Base-by-base conservation (phyloP, 371 early-diverging fungal genomes). In the Mortierella sp. region DNA sequence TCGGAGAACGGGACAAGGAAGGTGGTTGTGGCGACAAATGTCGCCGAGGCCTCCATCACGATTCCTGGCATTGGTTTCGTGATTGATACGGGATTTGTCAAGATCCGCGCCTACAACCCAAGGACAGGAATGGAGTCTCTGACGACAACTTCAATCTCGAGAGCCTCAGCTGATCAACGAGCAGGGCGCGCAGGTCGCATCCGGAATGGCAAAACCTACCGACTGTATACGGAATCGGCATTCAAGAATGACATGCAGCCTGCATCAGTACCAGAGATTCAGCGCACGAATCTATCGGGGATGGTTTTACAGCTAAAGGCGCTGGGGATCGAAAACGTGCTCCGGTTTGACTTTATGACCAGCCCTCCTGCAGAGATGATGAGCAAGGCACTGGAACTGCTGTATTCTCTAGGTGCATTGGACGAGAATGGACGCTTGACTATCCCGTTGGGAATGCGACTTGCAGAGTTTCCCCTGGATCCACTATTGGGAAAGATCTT, bases 11-110 rank as follows among this genome's bases (percentile, higher is more conserved):
- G 89, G 1, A 88, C 88, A 0, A 85, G 98, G 34, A 99, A 99
- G 66, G 90, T 99, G 34, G 97, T 99, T 14, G 88, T 99, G 72
- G 94, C 99, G 3, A 99, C 99, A 39, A 99, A 99, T 79, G 99
- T 99, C 78, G 99, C 99, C 37, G 99, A 99, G 84, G 98, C 99
- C 17, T 97, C 97, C 29, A 84, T 98, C 34, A 98, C 96, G 1
- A 94, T 97, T 34, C 95, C 95, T 45, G 92, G 92, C 45, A 91
- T 97, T 61, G 86, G 91, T 10, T 94, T 94, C 81, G 97, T 98
- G 1, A 90, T 98, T 7, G 99, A 98, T 74, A 87, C 87, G 51
- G 99, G 98, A 5, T 93, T 96, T 79, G 93, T 93, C 39, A 97
- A 97, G 66, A 92, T 91, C 57, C 96, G 95, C 60, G 88, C 88